A percentile compares a stretch with the other conserved stretches of the same genome.
These are phyloP conservation scores for Saccharomyces hybrid DNA, from an alignment of 1,139 yeast species.

Conservation along the genomic window DNA sequence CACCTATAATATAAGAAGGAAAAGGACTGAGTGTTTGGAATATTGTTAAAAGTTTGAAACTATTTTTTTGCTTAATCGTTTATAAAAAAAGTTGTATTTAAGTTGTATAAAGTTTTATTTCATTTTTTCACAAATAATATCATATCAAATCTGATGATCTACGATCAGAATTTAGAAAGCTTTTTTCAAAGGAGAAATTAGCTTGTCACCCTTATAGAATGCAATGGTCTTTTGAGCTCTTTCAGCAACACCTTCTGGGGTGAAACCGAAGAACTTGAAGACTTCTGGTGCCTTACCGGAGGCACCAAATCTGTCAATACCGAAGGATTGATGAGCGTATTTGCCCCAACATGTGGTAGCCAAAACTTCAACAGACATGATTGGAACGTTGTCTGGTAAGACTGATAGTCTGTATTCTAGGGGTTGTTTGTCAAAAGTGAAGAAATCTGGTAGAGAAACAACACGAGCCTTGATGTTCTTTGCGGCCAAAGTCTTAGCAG, in stretches of 20 bases:
- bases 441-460: conserved; percentile 91
- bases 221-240: conserved; percentile 75
- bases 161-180: conserved; percentile 47
- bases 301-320: conserved; percentile 94
- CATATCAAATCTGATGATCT: background rate
- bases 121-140: background rate
- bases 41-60: background rate
- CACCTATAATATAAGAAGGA: background rate
- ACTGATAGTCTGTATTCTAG: conserved; percentile 73
- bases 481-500: conserved; percentile 59
- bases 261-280: conserved; percentile 81
- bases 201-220: conserved; percentile 71
- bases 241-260: conserved; percentile 85
- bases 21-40: background rate
- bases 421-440: conserved; percentile 80
- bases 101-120: background rate
- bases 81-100: background rate
- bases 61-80: background rate
- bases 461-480: conserved; percentile 71
- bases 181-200: conserved; percentile 68
- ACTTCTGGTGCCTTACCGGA: conserved; percentile 86
- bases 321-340: conserved; percentile 95
- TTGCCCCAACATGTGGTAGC: conserved; percentile 88
- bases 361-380: conserved; percentile 90
- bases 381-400: conserved; percentile 91